Conservation (phyloP, 192 early-diverging fungal genomes). For the Dissophora ornata region DNA sequence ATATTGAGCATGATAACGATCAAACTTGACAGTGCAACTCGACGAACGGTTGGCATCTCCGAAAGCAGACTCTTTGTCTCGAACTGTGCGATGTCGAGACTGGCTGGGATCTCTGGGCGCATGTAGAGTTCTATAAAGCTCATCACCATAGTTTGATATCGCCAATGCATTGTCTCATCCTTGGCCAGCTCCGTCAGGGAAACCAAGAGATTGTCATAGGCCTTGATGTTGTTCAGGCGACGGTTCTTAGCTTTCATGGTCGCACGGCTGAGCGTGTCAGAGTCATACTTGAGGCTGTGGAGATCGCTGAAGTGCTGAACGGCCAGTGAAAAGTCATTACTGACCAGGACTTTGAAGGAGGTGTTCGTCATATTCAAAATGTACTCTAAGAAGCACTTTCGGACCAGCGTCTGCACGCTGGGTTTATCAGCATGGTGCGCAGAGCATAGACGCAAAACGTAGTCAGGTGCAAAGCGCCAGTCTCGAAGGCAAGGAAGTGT, state of each 20-base stretch:
- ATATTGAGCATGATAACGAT: conserved; percentile 73
- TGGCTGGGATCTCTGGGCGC: conserved; percentile 68
- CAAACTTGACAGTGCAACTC: conserved; percentile 71
- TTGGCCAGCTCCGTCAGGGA: conserved; percentile 71
- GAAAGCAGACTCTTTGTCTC: conserved; percentile 71
- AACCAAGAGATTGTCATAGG: conserved; percentile 52
- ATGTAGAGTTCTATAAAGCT: conserved; percentile 83
- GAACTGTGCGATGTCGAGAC: conserved; percentile 66
- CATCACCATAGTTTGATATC: conserved; percentile 82
- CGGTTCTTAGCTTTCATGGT: conserved; percentile 33
- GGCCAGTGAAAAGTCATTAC: conserved; percentile 29
- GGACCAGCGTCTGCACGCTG: conserved; percentile 72
- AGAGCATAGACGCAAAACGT: conserved; percentile 63
- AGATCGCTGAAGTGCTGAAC: conserved; percentile 6
- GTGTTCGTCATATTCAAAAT: conserved; percentile 61
- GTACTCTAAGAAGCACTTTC: conserved; percentile 72
- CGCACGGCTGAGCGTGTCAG: conserved; percentile 25
- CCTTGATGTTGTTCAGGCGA: conserved; percentile 48
- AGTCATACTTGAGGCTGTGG: conserved; percentile 17
- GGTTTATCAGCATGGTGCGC: conserved; percentile 79
- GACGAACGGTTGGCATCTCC: conserved; percentile 79
- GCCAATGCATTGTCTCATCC: conserved; percentile 79
- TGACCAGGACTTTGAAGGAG: conserved; percentile 58
- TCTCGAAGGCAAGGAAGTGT: conserved; percentile 65
- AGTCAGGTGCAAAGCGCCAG: conserved; percentile 66